phyloP scores from a whole-genome alignment of 2,329 filamentous ascomycete species.

The Talaromyces piceae region DNA sequence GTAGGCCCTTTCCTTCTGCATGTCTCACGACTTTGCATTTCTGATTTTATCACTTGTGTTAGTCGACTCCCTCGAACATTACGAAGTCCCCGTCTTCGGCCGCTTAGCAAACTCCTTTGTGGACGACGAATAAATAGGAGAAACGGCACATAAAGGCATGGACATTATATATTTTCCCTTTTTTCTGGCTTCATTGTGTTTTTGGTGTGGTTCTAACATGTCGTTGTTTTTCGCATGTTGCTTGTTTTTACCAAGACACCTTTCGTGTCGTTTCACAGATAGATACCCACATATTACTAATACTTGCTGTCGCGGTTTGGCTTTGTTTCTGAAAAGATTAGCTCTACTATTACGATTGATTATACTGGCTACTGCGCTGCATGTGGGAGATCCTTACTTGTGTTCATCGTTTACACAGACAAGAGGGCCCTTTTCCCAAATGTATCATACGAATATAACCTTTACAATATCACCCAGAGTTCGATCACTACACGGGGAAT shows the following conservation, averaged over 20 bases:
- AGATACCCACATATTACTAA: background rate
- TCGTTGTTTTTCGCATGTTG: background rate
- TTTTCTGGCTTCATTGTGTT: background rate
- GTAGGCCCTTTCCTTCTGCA: slow-evolving; percentile 30
- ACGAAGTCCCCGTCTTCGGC: slow-evolving; percentile 82
- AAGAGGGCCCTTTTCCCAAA: too few species aligned
- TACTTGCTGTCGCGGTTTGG: background rate
- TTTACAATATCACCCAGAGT: too few species aligned
- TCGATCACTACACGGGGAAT: too few species aligned
- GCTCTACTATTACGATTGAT: too few species aligned
- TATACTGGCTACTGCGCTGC: too few species aligned
- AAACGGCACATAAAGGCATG: too few species aligned
- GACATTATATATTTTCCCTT: background rate
- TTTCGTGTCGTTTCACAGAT: background rate
- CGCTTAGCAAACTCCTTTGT: slow-evolving; percentile 78
- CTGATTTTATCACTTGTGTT: background rate
- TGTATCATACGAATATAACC: too few species aligned
- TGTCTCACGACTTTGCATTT: too few species aligned
- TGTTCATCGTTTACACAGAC: too few species aligned
- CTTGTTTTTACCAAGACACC: background rate
- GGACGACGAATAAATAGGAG: slow-evolving; percentile 76
- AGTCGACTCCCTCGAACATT: slow-evolving; percentile 61
- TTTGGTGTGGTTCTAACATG: background rate
- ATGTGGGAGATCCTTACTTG: too few species aligned
- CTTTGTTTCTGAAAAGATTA: too few species aligned